Evolutionary conservation across 805 yeast species (phyloP), one percentile per base, ranked within the genome.

Genomic region (Sugiyamaella lignohabitans): DNA sequence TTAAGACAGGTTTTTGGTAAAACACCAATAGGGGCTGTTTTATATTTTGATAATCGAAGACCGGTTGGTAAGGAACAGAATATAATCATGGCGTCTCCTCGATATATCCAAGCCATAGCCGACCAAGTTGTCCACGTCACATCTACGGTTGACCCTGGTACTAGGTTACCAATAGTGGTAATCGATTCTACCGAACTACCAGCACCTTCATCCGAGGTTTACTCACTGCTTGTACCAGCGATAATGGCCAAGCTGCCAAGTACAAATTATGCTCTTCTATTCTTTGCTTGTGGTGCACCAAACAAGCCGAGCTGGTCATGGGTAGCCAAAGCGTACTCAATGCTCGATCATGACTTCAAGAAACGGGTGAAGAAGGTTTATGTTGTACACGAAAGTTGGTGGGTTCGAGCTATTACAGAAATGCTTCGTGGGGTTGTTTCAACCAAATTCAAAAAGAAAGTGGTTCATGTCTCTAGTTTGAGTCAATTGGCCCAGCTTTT

Each of bases 361-460:
- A 73, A 75, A 44, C 70, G 75, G 46, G 64, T 91, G 38, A 67
- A 68, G 43, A 82, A 79, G 57, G 70, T 87, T 2, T 84, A 82
- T 53, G 75, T 89, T 24, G 95, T 91, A 2, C 97, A 91, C 64
- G 96, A 89, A 55, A 82, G 84, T 40, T 88, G 96, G 93, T 76
- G 89, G 65, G 76, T 87, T 22, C 78, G 87, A 56, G 82, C 95
- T 0, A 74, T 87, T 32, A 76, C 84, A 14, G 88, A 84, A 45
- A 74, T 87, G 20, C 67, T 86, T 49, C 72, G 80, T 47, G 84
- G 82, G 57, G 80, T 84, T 1, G 66, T 79, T 46, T 70, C 73
- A 45, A 65, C 74, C 46, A 79, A 78, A 52, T 68, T 72, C 57
- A 53, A 59, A 35, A 52, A 57, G 19, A 71, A 72, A 46, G 53